These are phyloP conservation scores for Mrakiaceae sp. DNA, from an alignment of 1,284 basidiomycete genomes.

Conservation along the genomic window DNA sequence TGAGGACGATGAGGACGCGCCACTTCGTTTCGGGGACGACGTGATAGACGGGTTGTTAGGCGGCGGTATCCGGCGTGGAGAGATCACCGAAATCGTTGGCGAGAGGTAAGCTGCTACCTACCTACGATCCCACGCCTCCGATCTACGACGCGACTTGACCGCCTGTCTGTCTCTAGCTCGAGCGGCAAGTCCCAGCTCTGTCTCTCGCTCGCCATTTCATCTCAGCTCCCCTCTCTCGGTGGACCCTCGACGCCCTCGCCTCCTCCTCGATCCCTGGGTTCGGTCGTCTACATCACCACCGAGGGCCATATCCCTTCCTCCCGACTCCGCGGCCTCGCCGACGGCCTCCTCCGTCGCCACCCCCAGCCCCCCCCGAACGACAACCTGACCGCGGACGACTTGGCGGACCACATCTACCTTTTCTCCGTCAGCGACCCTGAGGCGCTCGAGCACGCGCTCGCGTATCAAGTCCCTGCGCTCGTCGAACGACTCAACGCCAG, in stretches of 20 bases:
- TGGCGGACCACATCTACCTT: conserved; percentile 58
- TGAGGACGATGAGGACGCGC: neutral
- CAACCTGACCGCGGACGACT: conserved; percentile 19
- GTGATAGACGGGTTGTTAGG: conserved; percentile 13
- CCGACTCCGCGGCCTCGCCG: conserved; percentile 37
- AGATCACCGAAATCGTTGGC: conserved; percentile 13
- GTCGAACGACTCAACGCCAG: conserved; percentile 35
- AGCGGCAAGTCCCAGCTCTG: conserved; percentile 36
- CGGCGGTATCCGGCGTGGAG: conserved; percentile 2
- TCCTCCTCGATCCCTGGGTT: conserved; percentile 38
- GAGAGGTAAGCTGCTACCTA: conserved; percentile 8
- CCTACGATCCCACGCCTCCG: neutral
- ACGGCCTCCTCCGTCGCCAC: conserved; percentile 8
- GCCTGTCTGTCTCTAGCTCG: conserved; percentile 41
- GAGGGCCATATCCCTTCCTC: conserved; percentile 57
- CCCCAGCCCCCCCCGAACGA: conserved; percentile 1
- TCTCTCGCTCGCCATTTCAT: conserved; percentile 61
- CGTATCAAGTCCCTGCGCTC: conserved; percentile 50
- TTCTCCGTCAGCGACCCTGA: conserved; percentile 46
- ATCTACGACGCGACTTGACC: conserved; percentile 33
- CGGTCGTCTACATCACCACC: conserved; percentile 50
- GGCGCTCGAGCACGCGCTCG: conserved; percentile 55
- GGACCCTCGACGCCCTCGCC: conserved; percentile 41
- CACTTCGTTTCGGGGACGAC: conserved; percentile 6
- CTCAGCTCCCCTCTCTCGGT: conserved; percentile 50